These are phyloP conservation scores for Beauveria pseudobassiana DNA, from an alignment of 2,329 filamentous ascomycete genomes.

Conservation along the genomic window DNA sequence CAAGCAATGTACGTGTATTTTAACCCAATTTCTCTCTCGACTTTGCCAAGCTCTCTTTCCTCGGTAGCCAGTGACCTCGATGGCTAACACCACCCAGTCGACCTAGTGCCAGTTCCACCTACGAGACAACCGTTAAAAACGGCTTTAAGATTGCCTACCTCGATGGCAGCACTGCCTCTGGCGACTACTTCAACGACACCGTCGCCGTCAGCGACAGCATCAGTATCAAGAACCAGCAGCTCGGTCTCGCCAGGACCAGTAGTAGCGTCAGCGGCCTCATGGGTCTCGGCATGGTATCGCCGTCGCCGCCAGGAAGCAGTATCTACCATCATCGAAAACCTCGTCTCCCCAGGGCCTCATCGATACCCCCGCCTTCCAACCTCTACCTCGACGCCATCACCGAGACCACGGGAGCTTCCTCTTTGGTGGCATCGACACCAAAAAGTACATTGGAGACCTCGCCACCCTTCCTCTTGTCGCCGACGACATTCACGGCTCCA, in stretches of 20 bases:
- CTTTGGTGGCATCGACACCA: constrained; percentile 71
- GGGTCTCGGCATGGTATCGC: constrained; percentile 50
- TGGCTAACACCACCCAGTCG: constrained; percentile 20
- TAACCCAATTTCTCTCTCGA: too few species aligned
- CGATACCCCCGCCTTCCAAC: constrained; percentile 56
- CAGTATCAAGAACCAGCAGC: constrained; percentile 44
- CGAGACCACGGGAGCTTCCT: constrained; percentile 61
- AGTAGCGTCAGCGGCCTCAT: constrained; percentile 48
- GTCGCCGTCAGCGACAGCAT: constrained; percentile 40
- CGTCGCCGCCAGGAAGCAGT: constrained; percentile 35
- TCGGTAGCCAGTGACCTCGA: background rate
- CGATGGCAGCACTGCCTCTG: constrained; percentile 44
- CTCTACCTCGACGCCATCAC: constrained; percentile 61
- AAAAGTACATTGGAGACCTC: constrained; percentile 57
- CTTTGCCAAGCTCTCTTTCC: too few species aligned
- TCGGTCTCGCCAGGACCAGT: constrained; percentile 44
- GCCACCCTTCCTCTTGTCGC: constrained; percentile 38
- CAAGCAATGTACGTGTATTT: constrained; percentile 32
- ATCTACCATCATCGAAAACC: constrained; percentile 56
- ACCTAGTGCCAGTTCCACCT: constrained; percentile 42
- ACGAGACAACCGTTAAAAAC: constrained; percentile 30
- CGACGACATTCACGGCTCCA: constrained; percentile 33
- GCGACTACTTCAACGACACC: constrained; percentile 52
- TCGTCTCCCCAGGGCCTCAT: constrained; percentile 57
- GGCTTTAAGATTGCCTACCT: constrained; percentile 57